Evolutionary conservation across 192 early-diverging fungal species (phyloP), one percentile per base, ranked within the genome.

Genomic region (Podila verticillata): DNA sequence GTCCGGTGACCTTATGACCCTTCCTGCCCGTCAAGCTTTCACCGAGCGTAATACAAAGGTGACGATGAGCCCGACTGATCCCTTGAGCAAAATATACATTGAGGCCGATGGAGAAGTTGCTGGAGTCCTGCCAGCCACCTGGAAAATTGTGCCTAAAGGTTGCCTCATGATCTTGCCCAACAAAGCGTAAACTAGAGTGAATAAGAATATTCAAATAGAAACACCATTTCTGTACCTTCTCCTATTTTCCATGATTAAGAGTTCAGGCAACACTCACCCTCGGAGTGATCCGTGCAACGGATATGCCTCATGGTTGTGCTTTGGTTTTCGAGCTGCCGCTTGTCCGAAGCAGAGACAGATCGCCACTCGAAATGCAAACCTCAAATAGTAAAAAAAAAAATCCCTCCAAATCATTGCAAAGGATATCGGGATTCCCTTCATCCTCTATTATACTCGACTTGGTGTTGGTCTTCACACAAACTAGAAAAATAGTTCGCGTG

Each of bases 91-190:
- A 29, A 60, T 79, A 8, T 79, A 66, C 57, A 56, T 79, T 20
- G 68, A 79, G 13, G 75, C 75, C 5, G 75, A 79, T 62, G 75
- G 75, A 3, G 75, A 79, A 12, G 49, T 79, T 2, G 75, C 69
- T 7, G 75, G 69, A n/a, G 57, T 79, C 22, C 63, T 79, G 29
- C 75, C 75, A 10, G 75, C 75, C 5, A 66, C 54, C 5, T 79
- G 75, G 75, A 10, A 79, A 9, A 62, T 72, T 39, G 56, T 79
- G 12, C 17, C 69, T 4, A 65, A 66, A 19, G 74, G 68, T 7
- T 78, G 74, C 59, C 29, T 57, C 2, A 72, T 79, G 69, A 72
- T 79, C 35, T 30, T 79, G 0, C 75, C 75, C 26, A 13, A n/a
- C 19, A 56, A 24, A 32, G 49, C 51, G 4, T 65, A 19, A 12